phyloP scores from a whole-genome alignment of 306 rosid species.

The Styphnolobium japonicum region DNA sequence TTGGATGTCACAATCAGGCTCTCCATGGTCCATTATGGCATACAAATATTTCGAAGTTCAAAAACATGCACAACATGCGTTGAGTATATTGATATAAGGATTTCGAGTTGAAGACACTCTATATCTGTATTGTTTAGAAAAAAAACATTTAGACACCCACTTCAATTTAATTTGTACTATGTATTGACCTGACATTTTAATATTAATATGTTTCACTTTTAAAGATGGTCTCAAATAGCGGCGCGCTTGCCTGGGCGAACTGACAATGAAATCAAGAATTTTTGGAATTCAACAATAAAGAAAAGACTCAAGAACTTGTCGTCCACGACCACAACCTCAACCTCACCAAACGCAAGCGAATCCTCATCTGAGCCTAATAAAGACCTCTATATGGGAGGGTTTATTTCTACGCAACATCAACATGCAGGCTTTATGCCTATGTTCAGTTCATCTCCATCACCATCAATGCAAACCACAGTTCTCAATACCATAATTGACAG shows the following conservation, averaged over 20 bases:
- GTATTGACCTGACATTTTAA: conserved; percentile 15
- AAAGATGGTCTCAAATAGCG: conserved; percentile 98
- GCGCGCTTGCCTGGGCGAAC: conserved; percentile 91
- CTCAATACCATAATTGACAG: conserved; percentile 50
- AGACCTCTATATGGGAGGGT: conserved; percentile 35
- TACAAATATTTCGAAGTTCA: not conserved
- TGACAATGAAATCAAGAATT: conserved; percentile 90
- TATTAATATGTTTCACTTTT: conserved; percentile 1
- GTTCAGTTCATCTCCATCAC: conserved; percentile 42
- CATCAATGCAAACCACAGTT: conserved; percentile 29
- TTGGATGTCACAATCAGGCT: not conserved
- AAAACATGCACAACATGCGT: conserved; percentile 3
- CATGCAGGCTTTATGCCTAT: conserved; percentile 43
- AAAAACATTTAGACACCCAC: not conserved
- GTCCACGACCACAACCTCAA: conserved; percentile 28
- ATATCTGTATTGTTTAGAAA: not conserved
- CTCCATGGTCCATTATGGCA: not conserved
- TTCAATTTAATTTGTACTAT: not conserved
- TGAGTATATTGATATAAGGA: not conserved
- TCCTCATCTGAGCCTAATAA: conserved; percentile 49
- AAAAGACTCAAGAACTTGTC: conserved; percentile 77
- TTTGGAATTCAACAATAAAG: conserved; percentile 96
- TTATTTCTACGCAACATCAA: conserved; percentile 26
- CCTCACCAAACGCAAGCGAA: conserved; percentile 64
- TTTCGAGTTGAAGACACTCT: conserved; percentile 52